Evolutionary conservation across 345 rosid species (phyloP), one percentile per base, ranked within the genome.

Genomic region (Eucalyptus erythrocorys): DNA sequence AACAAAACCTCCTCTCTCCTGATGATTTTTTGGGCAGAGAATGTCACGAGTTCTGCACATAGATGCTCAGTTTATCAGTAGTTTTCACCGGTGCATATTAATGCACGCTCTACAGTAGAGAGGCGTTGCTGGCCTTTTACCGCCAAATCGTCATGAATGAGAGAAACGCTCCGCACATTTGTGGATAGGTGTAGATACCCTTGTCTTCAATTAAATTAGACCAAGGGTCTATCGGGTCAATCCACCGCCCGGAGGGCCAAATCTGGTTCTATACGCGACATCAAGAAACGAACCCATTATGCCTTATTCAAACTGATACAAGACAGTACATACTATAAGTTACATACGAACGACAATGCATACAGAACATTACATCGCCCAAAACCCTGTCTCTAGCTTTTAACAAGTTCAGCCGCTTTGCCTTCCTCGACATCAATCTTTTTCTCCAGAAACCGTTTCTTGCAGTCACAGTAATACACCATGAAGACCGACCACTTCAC

Each of bases 361-460:
- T 71, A 34, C 81, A 71, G 43, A 37, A 71, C 81, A 17, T 10
- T 37, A 71, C 82, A 19, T 64, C n/a, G 14, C 82, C 82, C 4
- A 19, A 19, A 19, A 71, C 82, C 4, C 42, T 9, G 45, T 37
- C 26, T 71, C 45, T 37, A 71, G 27, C 27, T 71, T 71, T 71
- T 37, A 45, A 19, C 82, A 19, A 21, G 45, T 12, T 24, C 14
- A 71, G 45, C 6, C 19, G 32, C 81, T 47, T 66, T 82, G 51
- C 91, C 90, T 19, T 87, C 79, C 84, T 88, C 93, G 30, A 43
- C 90, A 71, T 92, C 93, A 4, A 88, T 55, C 87, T 92, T 92
- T 59, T 88, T 80, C 86, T 85, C 88, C 4, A 86, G 82, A 66
- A 89, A 51, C 66, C 87, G 34, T 85, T 59, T 87, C 87, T 91